Conservation (phyloP, 2,329 filamentous ascomycete genomes). For the Aureobasidium musti region DNA sequence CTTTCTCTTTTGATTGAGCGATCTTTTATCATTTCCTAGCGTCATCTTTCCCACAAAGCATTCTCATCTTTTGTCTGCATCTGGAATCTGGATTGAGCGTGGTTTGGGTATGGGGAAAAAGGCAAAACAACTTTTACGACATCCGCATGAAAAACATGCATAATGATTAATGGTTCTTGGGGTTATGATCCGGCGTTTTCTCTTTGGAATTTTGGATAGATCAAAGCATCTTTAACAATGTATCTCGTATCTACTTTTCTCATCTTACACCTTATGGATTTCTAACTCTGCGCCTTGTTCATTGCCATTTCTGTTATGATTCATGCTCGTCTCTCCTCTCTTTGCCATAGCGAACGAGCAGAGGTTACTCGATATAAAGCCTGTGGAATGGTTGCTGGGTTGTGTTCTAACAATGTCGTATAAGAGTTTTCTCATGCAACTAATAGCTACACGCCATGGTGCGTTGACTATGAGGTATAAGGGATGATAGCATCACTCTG, state of each 20-base stretch:
- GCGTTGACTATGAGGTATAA: constrained; percentile 6
- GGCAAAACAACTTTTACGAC: constrained; percentile 2
- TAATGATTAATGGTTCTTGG: constrained; percentile 5
- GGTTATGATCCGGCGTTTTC: not conserved
- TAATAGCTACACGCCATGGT: too few relatives aligned
- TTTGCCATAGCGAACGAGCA: too few relatives aligned
- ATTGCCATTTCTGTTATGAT: too few relatives aligned
- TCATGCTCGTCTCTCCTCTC: too few relatives aligned
- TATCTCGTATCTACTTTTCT: not conserved
- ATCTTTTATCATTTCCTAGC: not conserved
- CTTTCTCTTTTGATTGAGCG: not conserved
- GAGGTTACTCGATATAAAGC: too few relatives aligned
- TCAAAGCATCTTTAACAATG: not conserved
- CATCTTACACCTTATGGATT: not conserved
- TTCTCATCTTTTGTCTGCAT: not conserved
- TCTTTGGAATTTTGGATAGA: not conserved
- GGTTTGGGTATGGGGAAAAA: not conserved
- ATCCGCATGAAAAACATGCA: not conserved
- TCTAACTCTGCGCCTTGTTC: not conserved
- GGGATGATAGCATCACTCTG: constrained; percentile 6
- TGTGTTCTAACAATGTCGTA: too few relatives aligned
- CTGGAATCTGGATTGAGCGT: not conserved
- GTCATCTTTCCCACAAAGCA: not conserved
- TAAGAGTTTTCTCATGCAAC: too few relatives aligned
- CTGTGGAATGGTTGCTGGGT: too few relatives aligned